A percentile compares a stretch with the other conserved stretches of the same genome.
These are phyloP conservation scores for Ustilago shanxiensis DNA, from an alignment of 1,284 basidiomycete genomes.

Conservation along the genomic window DNA sequence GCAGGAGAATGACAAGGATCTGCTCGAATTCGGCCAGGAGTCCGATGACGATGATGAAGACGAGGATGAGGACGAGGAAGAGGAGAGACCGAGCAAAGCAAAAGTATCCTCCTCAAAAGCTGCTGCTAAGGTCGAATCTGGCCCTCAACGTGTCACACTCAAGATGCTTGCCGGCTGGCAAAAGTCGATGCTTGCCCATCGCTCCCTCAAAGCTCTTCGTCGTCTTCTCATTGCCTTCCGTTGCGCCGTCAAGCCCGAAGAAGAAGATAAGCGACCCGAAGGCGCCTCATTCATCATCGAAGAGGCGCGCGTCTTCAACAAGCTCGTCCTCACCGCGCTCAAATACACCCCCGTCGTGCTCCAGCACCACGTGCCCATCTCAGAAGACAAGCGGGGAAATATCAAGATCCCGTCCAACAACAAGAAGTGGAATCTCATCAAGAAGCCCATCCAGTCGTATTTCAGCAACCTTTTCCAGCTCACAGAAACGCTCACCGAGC, in stretches of 20 bases:
- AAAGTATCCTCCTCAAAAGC: slow-evolving; percentile 33
- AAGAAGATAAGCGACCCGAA: slow-evolving; percentile 46
- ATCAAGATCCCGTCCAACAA: slow-evolving; percentile 72
- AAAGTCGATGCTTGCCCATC: slow-evolving; percentile 86
- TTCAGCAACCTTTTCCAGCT: slow-evolving; percentile 64
- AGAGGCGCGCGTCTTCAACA: slow-evolving; percentile 78
- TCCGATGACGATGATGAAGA: slow-evolving; percentile 67
- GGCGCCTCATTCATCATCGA: slow-evolving; percentile 60
- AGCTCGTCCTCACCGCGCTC: slow-evolving; percentile 87
- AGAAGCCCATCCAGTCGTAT: slow-evolving; percentile 84
- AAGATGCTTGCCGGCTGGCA: slow-evolving; percentile 87
- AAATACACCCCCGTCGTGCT: slow-evolving; percentile 92
- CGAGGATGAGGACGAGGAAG: slow-evolving; percentile 54
- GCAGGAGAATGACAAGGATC: slow-evolving; percentile 91
- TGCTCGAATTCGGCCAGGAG: slow-evolving; percentile 80
- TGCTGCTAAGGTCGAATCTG: slow-evolving; percentile 22
- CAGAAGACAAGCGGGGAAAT: slow-evolving; percentile 71
- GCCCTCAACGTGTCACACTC: slow-evolving; percentile 76
- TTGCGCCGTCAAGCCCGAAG: slow-evolving; percentile 63
- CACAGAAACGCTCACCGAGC: slow-evolving; percentile 62
- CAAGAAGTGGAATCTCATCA: slow-evolving; percentile 76
- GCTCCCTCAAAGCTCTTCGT: slow-evolving; percentile 85
- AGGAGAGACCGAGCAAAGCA: slow-evolving; percentile 21
- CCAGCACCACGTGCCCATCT: slow-evolving; percentile 87
- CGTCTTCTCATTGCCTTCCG: slow-evolving; percentile 77